phyloP scores from a whole-genome alignment of 208 protist genomes.

The Balamuthia mandrillaris region DNA sequence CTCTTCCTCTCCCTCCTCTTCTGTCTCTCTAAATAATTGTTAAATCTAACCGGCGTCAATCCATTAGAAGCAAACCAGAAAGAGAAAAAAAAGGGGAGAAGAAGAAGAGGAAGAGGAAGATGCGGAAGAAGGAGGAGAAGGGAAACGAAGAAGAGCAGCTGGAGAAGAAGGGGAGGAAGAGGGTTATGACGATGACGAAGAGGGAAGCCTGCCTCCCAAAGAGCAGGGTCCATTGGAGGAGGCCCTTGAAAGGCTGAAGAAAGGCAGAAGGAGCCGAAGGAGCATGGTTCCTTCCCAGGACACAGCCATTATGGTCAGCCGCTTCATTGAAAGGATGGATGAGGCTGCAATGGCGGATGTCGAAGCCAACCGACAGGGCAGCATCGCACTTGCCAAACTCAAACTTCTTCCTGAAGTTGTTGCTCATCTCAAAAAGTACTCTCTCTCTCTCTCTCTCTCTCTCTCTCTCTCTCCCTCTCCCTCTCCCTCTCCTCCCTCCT shows the following conservation, averaged over 20 bases:
- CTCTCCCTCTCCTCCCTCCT: background rate
- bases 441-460: background rate
- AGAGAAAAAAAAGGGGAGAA: background rate
- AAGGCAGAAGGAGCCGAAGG: background rate
- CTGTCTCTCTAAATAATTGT: too few relatives aligned
- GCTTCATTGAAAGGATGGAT: background rate
- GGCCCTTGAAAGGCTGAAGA: slow-evolving; percentile 25
- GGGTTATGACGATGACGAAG: too few relatives aligned
- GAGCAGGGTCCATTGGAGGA: background rate
- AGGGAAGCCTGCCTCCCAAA: too few relatives aligned
- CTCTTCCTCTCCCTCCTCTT: too few relatives aligned
- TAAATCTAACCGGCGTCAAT: too few relatives aligned
- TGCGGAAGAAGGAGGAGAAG: background rate
- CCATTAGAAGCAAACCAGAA: too few relatives aligned
- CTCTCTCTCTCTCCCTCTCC: background rate
- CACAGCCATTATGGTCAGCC: background rate
- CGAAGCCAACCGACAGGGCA: background rate
- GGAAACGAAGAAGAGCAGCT: background rate
- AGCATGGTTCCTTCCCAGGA: background rate
- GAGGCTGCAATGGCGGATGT: background rate
- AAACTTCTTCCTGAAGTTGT: slow-evolving; percentile 21
- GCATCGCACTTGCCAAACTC: background rate
- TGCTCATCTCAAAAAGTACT: background rate
- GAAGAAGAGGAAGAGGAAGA: background rate
- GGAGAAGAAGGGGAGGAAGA: too few relatives aligned